phyloP scores from a whole-genome alignment of 140 eudicot species.

The Erigeron philadelphicus region DNA sequence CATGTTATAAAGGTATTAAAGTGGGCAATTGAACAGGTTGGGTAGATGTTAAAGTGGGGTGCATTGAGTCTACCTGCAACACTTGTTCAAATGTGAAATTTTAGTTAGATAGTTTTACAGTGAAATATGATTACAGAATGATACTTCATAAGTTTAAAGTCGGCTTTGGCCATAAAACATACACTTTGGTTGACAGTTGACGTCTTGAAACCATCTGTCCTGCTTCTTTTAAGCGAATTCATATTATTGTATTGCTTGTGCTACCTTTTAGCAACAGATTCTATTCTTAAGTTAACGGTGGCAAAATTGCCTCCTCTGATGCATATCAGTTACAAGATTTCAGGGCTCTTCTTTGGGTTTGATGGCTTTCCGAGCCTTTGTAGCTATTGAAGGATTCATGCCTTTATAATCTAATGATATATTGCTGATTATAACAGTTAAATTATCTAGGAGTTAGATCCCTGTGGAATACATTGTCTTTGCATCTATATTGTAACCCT shows the following conservation, averaged over 20 bases:
- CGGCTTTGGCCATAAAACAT: too few species aligned
- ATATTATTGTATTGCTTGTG: not conserved
- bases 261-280: not conserved
- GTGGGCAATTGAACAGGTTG: too few species aligned
- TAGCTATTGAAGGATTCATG: not conserved
- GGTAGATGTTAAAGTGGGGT: not conserved
- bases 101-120: too few species aligned
- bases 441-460: conserved; percentile 9
- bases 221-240: too few species aligned
- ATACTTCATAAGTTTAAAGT: too few species aligned
- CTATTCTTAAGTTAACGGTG: too few species aligned
- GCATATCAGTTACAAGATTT: not conserved
- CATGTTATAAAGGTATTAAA: not conserved
- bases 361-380: not conserved
- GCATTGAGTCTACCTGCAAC: too few species aligned
- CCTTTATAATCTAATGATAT: not conserved
- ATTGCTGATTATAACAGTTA: conserved; percentile 5
- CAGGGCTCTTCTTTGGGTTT: not conserved
- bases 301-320: not conserved
- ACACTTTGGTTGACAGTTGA: too few species aligned
- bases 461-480: not conserved
- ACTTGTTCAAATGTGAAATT: too few species aligned
- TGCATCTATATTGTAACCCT: not conserved
- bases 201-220: too few species aligned
- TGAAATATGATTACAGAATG: too few species aligned